Percentiles rank a stretch among this genome's conserved stretches.
Conservation (phyloP, 176 grass and related monocot genomes). For the Hsuehochloa calcarea region DNA sequence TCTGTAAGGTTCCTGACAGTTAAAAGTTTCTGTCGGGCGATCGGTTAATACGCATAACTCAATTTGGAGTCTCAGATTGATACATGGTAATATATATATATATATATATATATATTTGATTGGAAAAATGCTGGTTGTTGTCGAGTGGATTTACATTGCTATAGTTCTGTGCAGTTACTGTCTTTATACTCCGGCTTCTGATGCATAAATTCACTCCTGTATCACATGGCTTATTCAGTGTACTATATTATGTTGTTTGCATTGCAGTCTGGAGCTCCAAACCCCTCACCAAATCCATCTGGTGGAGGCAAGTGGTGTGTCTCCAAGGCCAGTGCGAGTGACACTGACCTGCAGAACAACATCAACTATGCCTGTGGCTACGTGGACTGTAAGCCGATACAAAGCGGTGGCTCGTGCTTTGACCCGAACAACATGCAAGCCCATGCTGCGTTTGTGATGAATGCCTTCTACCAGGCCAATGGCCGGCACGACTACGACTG, state of each 20-base stretch:
- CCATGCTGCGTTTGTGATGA: conserved; percentile 65
- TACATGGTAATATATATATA: neutral
- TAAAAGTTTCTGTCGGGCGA: no score
- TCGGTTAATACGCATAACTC: no score
- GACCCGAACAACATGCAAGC: conserved; percentile 48
- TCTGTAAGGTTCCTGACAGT: neutral
- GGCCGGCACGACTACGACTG: conserved; percentile 45
- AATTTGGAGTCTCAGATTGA: no score
- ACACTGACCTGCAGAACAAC: conserved; percentile 56
- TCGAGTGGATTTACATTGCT: neutral
- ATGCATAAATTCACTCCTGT: neutral
- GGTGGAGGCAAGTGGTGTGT: conserved; percentile 67
- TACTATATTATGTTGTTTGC: no score
- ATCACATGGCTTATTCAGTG: neutral
- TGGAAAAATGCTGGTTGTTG: neutral
- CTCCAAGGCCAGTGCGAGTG: conserved; percentile 34
- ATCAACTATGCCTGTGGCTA: conserved; percentile 67
- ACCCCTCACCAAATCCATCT: conserved; percentile 22
- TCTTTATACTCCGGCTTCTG: neutral
- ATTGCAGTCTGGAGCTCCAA: conserved; percentile 42
- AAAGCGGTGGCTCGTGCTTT: conserved; percentile 58
- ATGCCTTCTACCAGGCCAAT: conserved; percentile 63
- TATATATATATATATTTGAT: no score
- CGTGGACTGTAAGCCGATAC: conserved; percentile 55
- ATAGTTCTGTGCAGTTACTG: neutral